Evolutionary conservation across 352 stramenopile genomes (phyloP), one percentile per base, ranked within the genome.

Genomic region (Globisporangium abappressorium): DNA sequence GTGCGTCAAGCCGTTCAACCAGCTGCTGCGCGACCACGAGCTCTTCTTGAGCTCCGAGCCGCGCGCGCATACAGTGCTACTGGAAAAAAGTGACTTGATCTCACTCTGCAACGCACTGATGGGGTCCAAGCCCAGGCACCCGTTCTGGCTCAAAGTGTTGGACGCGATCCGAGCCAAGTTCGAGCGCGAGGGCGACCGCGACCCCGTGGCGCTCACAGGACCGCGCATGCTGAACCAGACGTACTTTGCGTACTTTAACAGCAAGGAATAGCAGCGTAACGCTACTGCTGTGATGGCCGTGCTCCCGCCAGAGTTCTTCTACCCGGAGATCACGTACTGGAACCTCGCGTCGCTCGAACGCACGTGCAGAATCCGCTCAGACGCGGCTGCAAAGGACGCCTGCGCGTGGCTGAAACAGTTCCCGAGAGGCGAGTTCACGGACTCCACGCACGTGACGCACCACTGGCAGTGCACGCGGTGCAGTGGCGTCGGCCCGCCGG

Each of bases 381-480:
- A 82, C 24, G 43, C 60, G 9, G 65, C 64, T 0, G 71, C 71
- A 5, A 68, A 64, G n/a, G 63, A 79, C 1, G 70, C 70, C 0
- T 90, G 82, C 38, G 58, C 62, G 1, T 88, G 78, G 80, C 68
- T 88, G 15, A 26, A 70, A 5, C 54, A 64, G 34, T 82, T 77
- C 41, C 80, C 82, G 0, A 34, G 80, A 7, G 78, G 81, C 46
- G 68, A 87, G 49, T 85, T 84, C 58, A 90, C 78, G 0, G 56
- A 49, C 43, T 72, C 76, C 5, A 85, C 80, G 2, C 70, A 80
- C 43, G 78, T 78, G 28, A 77, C 70, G 2, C 82, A 86, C 57
- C 82, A 82, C 54, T 87, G 77, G 80, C 79, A 88, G 64, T 90
- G 80, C 64, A 86, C 79, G 41, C 88, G 79, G 82, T 87, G 82